A percentile compares a stretch with the other conserved stretches of the same genome.
Evolutionary conservation across 1,284 basidiomycete species (phyloP).

Genomic region (Microbotryum saponariae): DNA sequence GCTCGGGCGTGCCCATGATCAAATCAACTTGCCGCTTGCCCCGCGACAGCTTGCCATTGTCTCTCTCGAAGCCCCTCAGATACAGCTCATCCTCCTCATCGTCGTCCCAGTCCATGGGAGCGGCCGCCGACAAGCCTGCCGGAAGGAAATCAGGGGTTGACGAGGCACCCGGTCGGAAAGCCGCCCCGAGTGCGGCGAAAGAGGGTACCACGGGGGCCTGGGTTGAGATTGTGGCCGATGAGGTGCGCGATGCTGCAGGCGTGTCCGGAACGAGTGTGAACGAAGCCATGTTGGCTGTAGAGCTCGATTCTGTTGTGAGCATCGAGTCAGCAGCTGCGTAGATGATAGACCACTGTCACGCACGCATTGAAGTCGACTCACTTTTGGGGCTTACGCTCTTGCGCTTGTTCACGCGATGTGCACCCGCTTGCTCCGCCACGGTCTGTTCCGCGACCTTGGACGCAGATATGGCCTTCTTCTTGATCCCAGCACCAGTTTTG

Average conservation of each 20-base stretch:
- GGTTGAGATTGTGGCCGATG: background rate
- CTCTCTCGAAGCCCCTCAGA: background rate
- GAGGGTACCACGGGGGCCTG: constrained; percentile 20
- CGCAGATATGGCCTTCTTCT: constrained; percentile 3
- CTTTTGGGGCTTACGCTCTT: constrained; percentile 24
- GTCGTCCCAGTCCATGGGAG: constrained; percentile 6
- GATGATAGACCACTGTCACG: background rate
- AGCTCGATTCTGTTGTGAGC: constrained; percentile 8
- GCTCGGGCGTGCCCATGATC: background rate
- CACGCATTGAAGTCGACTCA: constrained; percentile 1
- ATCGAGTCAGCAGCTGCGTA: background rate
- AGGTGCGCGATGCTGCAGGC: constrained; percentile 6
- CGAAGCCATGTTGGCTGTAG: background rate
- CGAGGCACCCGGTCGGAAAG: constrained; percentile 24
- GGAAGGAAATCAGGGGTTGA: constrained; percentile 1
- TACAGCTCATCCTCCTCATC: background rate
- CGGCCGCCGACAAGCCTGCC: background rate
- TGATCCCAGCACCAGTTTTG: background rate
- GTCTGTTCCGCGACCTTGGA: background rate
- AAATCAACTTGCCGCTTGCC: background rate
- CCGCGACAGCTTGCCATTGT: background rate
- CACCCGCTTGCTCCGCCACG: background rate
- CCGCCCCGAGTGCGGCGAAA: constrained; percentile 29
- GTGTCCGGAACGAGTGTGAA: constrained; percentile 27
- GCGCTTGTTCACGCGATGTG: constrained; percentile 6